Evolutionary conservation across 1,284 basidiomycete species (phyloP), one percentile per base, ranked within the genome.

Genomic region (Rhodofomes roseus): DNA sequence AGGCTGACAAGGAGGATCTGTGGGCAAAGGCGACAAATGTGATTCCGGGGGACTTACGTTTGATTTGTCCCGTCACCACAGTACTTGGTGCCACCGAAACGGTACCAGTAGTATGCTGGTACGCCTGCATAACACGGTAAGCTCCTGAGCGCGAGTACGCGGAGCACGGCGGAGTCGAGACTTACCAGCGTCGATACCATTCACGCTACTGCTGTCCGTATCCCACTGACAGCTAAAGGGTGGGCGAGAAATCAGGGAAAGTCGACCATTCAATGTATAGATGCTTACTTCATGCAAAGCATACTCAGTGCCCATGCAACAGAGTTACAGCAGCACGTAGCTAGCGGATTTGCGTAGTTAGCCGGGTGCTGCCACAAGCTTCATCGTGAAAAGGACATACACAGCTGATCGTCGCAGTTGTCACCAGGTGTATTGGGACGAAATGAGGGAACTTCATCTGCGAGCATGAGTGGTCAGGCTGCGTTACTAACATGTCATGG

Each of bases 231-330:
- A 66, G 22, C 65, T 66, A 41, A 22, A 52, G 2, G 20, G 39
- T 16, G 31, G 25, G 3, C n/a, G 20, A 9, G 5, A 22, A 23
- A 11, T 34, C 31, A 37, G 7, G 22, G 16, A 34, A 37, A 34
- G 43, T 27, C 2, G 23, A 48, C 1, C 40, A 8, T 14, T 22
- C 4, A 16, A 27, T 31, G 1, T 6, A 40, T 18, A 22, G 16
- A 18, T 34, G 37, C 60, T 6, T 23, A 66, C 65, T 62, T 63
- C 59, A 66, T 60, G 55, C 65, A 66, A 2, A 66, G 57, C 65
- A 66, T 64, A 43, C 65, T 66, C 36, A 66, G 50, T 16, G 62
- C 58, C 52, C 61, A 66, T 5, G 65, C 58, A 3, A 66, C 34
- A 1, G 62, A 60, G 29, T 66, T 66, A 54, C 65, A 66, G 31